phyloP scores from a whole-genome alignment of 768 basidiomycete genomes.

The Suillus americanus region DNA sequence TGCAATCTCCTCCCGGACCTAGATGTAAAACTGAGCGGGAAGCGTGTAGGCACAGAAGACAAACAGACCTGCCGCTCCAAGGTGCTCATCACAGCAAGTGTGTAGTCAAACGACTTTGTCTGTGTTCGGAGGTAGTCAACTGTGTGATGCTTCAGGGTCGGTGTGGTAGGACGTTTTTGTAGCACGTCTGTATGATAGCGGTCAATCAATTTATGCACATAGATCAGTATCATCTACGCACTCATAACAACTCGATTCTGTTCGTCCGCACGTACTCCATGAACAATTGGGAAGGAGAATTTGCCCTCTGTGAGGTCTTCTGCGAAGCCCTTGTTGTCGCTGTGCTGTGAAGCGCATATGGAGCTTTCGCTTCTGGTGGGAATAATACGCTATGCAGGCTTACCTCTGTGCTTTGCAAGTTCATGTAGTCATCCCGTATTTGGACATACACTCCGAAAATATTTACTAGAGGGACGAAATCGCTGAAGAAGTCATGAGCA shows the following conservation, averaged over 20 bases:
- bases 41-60: neutral
- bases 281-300: conserved; percentile 78
- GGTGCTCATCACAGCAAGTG: conserved; percentile 60
- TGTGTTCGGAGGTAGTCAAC: conserved; percentile 74
- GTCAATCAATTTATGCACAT: neutral
- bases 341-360: conserved; percentile 43
- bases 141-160: conserved; percentile 78
- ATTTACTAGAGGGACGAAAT: conserved; percentile 92
- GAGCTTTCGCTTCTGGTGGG: neutral
- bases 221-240: conserved; percentile 36
- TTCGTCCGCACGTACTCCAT: conserved; percentile 75
- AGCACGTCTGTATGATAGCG: conserved; percentile 64
- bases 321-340: conserved; percentile 62
- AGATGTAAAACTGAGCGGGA: neutral
- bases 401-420: conserved; percentile 84
- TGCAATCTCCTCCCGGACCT: conserved; percentile 62
- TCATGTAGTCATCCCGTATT: conserved; percentile 97
- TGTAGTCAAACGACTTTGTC: conserved; percentile 88
- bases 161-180: conserved; percentile 85
- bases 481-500: conserved; percentile 39
- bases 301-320: conserved; percentile 82
- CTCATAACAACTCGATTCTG: conserved; percentile 83
- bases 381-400: conserved; percentile 9
- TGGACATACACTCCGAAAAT: conserved; percentile 95
- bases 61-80: conserved; percentile 58